A percentile compares a stretch with the other conserved stretches of the same genome.
These are phyloP conservation scores for Stephania cephalantha DNA, from an alignment of 164 flowering plant species.

Conservation along the genomic window DNA sequence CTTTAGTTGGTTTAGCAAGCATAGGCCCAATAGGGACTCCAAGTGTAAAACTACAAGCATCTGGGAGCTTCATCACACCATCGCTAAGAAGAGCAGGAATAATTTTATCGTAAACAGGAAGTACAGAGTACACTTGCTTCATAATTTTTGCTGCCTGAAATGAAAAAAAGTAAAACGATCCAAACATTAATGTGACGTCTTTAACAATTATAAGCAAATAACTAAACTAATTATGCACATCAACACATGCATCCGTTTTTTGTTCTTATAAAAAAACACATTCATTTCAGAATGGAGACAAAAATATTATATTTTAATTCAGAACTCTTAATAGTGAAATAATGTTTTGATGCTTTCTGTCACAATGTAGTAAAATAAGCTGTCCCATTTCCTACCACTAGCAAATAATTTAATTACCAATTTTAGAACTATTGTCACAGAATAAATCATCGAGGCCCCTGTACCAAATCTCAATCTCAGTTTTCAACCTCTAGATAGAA, in stretches of 20 bases:
- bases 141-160: conserved; percentile 82
- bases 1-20: conserved; percentile 96
- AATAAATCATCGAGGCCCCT: no score
- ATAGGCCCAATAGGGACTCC: conserved; percentile 98
- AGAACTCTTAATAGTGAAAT: neutral
- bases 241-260: neutral
- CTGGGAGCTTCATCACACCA: conserved; percentile 79
- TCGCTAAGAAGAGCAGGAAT: conserved; percentile 66
- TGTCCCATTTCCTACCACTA: neutral
- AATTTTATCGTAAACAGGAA: conserved; percentile 83
- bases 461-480: no score
- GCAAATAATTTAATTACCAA: neutral
- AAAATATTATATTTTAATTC: neutral
- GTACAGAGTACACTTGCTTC: conserved; percentile 86
- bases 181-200: neutral
- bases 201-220: neutral
- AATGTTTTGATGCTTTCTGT: neutral
- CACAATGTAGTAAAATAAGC: neutral
- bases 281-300: neutral
- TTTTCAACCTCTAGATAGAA: no score
- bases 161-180: conserved; percentile 7
- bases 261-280: neutral
- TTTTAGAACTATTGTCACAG: neutral
- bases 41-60: conserved; percentile 61
- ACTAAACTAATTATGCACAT: neutral